Percentiles rank a stretch among this genome's conserved stretches.
These are phyloP conservation scores for Hypoxylon sp. DNA, from an alignment of 2,329 filamentous ascomycete species.

Conservation along the genomic window DNA sequence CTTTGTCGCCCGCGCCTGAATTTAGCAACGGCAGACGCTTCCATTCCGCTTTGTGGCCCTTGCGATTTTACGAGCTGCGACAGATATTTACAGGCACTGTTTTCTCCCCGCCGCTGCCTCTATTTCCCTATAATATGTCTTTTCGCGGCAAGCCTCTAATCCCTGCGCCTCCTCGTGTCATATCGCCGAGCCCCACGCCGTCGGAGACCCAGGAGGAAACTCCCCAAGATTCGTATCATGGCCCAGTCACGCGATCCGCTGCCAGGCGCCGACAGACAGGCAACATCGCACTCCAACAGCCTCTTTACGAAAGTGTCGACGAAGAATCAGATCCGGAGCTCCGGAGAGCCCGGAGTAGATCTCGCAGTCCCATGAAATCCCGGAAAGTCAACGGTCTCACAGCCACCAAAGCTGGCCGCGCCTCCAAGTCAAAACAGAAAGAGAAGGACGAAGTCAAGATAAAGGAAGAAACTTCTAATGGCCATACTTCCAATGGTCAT, in stretches of 20 bases:
- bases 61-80: conserved; percentile 63
- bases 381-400: conserved; percentile 69
- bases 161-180: conserved; percentile 87
- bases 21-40: conserved; percentile 68
- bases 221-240: conserved; percentile 75
- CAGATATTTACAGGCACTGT: conserved; percentile 71
- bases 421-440: conserved; percentile 53
- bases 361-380: conserved; percentile 75
- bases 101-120: conserved; percentile 70
- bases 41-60: conserved; percentile 63
- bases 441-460: conserved; percentile 47
- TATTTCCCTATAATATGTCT: conserved; percentile 71
- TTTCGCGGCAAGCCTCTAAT: conserved; percentile 68
- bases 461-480: conserved; percentile 36
- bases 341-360: conserved; percentile 77
- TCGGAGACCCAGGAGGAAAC: conserved; percentile 66
- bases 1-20: conserved; percentile 54
- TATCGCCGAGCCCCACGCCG: conserved; percentile 87
- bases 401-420: conserved; percentile 59
- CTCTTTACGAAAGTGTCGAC: conserved; percentile 72
- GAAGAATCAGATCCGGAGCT: conserved; percentile 67
- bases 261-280: conserved; percentile 69
- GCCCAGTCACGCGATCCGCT: conserved; percentile 83
- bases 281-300: conserved; percentile 64
- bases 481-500: conserved; percentile 71